Conservation (phyloP, 116 monocot genomes). For the Papilionanthe hybrid region DNA sequence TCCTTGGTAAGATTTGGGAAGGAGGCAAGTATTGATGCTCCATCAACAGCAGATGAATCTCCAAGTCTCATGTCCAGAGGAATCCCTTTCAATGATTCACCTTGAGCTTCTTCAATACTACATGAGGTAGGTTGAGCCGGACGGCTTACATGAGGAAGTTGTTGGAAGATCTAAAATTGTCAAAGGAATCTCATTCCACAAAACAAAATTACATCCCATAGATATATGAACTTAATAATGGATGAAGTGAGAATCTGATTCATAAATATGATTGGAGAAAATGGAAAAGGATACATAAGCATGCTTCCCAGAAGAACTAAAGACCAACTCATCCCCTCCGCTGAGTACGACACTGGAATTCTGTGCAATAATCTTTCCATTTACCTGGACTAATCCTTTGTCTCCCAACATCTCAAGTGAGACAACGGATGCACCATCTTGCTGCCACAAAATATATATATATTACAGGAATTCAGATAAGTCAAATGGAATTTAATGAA, state of each 20-base stretch:
- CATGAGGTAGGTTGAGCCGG: slow-evolving; percentile 25
- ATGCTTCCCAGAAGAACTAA: slow-evolving; percentile 75
- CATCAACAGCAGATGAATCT: slow-evolving; percentile 68
- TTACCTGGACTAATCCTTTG: slow-evolving; percentile 75
- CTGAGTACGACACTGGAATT: slow-evolving; percentile 52
- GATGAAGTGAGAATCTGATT: background rate
- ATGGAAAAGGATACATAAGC: slow-evolving; percentile 90
- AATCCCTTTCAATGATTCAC: slow-evolving; percentile 28
- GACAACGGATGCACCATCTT: slow-evolving; percentile 42
- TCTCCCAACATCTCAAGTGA: slow-evolving; percentile 70
- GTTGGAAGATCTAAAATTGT: slow-evolving; percentile 70
- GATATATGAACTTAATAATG: background rate
- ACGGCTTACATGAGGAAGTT: slow-evolving; percentile 34
- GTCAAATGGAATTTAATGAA: background rate
- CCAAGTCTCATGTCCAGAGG: slow-evolving; percentile 39
- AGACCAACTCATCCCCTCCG: slow-evolving; percentile 88
- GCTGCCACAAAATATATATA: slow-evolving; percentile 33
- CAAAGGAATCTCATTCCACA: slow-evolving; percentile 33
- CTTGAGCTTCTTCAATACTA: slow-evolving; percentile 31
- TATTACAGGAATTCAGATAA: background rate
- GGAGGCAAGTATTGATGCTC: slow-evolving; percentile 82
- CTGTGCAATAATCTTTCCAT: slow-evolving; percentile 62
- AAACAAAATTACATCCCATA: background rate
- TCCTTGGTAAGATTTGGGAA: slow-evolving; percentile 66
- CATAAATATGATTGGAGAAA: background rate